Evolutionary conservation across 306 rosid genomes (phyloP).

Genomic region (Argentina anserina): DNA sequence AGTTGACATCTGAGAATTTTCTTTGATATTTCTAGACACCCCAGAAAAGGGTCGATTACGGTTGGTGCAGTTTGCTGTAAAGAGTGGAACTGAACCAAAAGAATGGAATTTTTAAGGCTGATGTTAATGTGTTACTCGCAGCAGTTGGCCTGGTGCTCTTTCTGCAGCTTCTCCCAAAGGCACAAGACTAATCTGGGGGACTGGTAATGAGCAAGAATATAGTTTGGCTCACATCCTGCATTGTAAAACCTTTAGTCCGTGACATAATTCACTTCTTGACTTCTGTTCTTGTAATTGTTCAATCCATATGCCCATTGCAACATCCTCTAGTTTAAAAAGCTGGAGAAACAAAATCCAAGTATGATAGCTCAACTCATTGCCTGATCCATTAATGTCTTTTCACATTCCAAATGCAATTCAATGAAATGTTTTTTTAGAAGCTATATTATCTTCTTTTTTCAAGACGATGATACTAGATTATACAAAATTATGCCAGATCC

Average conservation of each 20-base stretch:
- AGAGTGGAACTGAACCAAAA: neutral
- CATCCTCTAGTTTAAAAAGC: slow-evolving; percentile 95
- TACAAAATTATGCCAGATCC: neutral
- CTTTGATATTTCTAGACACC: neutral
- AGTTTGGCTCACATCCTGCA: slow-evolving; percentile 74
- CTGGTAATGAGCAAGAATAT: slow-evolving; percentile 83
- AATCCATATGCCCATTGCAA: slow-evolving; percentile 95
- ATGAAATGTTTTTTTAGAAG: neutral
- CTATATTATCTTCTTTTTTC: neutral
- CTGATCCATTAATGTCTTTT: neutral
- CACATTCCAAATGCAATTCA: neutral
- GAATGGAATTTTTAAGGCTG: neutral
- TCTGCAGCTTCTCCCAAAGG: slow-evolving; percentile 92
- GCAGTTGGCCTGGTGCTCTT: slow-evolving; percentile 52
- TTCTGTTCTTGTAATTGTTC: slow-evolving; percentile 61
- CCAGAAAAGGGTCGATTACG: neutral
- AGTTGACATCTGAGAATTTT: neutral
- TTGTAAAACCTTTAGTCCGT: slow-evolving; percentile 77
- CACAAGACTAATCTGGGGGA: slow-evolving; percentile 75
- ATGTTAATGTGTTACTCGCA: slow-evolving; percentile 52
- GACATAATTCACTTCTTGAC: slow-evolving; percentile 59
- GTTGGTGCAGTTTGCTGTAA: neutral
- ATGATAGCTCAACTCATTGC: neutral
- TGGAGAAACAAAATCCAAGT: slow-evolving; percentile 19
- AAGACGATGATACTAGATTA: neutral